These are phyloP conservation scores for Curvularia sp. DNA, from an alignment of 2,329 filamentous ascomycete species.

Conservation along the genomic window DNA sequence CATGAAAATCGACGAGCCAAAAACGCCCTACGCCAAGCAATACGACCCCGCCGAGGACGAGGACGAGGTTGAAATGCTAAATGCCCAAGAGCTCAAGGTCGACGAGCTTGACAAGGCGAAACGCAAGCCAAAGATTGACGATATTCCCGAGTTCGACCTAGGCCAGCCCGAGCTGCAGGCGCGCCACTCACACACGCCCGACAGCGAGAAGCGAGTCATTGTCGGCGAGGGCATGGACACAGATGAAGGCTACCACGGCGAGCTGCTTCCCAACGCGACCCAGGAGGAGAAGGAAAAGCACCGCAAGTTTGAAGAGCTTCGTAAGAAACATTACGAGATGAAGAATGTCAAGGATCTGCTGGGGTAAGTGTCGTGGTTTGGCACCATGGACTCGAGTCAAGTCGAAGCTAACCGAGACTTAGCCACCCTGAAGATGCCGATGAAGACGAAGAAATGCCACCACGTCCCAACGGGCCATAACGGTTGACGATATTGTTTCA, in stretches of 20 bases:
- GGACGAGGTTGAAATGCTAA: constrained; percentile 69
- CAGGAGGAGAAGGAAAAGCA: constrained; percentile 89
- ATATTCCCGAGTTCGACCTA: constrained; percentile 90
- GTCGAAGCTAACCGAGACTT: neutral
- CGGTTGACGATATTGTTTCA: constrained; percentile 1
- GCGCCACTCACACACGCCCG: constrained; percentile 47
- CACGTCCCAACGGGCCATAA: constrained; percentile 14
- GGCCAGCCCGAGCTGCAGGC: constrained; percentile 80
- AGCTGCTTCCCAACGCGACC: constrained; percentile 61
- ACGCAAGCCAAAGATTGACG: constrained; percentile 63
- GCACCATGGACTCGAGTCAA: neutral
- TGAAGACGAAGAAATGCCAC: constrained; percentile 18
- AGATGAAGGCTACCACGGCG: constrained; percentile 61
- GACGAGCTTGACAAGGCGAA: constrained; percentile 69
- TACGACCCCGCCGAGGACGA: constrained; percentile 91
- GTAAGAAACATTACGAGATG: constrained; percentile 99
- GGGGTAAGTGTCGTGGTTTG: constrained; percentile 59
- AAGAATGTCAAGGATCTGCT: constrained; percentile 87
- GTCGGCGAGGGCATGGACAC: constrained; percentile 64
- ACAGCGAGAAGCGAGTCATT: constrained; percentile 77
- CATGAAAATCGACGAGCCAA: constrained; percentile 99
- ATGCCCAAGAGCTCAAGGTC: constrained; percentile 73
- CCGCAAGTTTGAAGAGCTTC: constrained; percentile 83
- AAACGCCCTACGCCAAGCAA: constrained; percentile 92
- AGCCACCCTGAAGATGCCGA: constrained; percentile 16